Evolutionary conservation across 345 rosid genomes (phyloP).

Genomic region (Linum tenue): DNA sequence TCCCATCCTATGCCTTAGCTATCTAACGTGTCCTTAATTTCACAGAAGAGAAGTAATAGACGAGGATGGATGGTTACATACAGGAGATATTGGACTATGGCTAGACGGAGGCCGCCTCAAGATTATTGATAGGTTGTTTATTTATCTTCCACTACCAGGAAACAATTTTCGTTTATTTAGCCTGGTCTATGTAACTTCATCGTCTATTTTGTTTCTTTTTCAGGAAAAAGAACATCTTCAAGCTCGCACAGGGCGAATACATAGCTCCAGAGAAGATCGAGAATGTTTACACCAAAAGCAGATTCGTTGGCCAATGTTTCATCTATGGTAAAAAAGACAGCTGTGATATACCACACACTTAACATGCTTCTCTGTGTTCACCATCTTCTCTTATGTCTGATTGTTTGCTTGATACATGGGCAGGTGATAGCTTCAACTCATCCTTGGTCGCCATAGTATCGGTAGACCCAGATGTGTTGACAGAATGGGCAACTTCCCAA

Average conservation of each 20-base stretch:
- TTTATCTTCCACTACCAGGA: background rate
- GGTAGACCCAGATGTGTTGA: conserved; percentile 67
- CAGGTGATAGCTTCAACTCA: conserved; percentile 87
- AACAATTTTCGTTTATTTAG: background rate
- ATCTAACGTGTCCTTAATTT: conserved; percentile 16
- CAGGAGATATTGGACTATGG: conserved; percentile 11
- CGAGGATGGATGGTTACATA: conserved; percentile 34
- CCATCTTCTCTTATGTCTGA: conserved; percentile 4
- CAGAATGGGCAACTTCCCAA: conserved; percentile 63
- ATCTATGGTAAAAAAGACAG: conserved; percentile 21
- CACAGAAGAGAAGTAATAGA: conserved; percentile 38
- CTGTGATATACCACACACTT: too few species aligned
- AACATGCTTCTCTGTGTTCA: too few species aligned
- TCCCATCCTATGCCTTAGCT: background rate
- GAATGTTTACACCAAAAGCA: conserved; percentile 19
- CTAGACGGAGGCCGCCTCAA: conserved; percentile 43
- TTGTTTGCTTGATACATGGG: conserved; percentile 11
- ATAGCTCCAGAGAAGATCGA: too few species aligned
- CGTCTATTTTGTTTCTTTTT: conserved; percentile 4
- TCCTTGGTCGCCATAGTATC: conserved; percentile 61
- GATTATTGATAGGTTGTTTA: conserved; percentile 30
- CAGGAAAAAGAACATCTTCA: conserved; percentile 6
- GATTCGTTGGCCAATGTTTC: conserved; percentile 33
- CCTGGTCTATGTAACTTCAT: background rate
- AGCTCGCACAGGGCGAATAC: too few species aligned